A percentile compares a stretch with the other conserved stretches of the same genome.
These are phyloP conservation scores for Stylosanthes scabra DNA, from an alignment of 331 rosid genomes.

Conservation along the genomic window DNA sequence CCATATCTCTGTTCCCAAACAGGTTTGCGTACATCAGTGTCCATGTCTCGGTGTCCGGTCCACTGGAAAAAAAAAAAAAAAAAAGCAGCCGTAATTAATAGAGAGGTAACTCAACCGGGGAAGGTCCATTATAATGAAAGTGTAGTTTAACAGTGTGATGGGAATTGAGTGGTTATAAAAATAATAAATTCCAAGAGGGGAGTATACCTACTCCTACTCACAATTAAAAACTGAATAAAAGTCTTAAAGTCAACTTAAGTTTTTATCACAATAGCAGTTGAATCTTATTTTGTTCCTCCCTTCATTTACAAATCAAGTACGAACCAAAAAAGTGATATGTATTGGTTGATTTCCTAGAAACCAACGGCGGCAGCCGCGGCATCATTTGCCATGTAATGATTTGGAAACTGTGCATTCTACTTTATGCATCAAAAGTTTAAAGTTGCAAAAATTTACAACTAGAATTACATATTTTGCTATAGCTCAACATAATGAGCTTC, in stretches of 20 bases:
- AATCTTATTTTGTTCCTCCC: neutral
- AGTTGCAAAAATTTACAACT: conserved; percentile 18
- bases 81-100: too few species aligned
- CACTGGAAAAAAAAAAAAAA: too few species aligned
- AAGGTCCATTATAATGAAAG: neutral
- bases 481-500: conserved; percentile 25
- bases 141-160: too few species aligned
- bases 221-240: too few species aligned
- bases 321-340: neutral
- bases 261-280: too few species aligned
- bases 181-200: too few species aligned
- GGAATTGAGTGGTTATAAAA: too few species aligned
- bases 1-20: too few species aligned
- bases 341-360: neutral
- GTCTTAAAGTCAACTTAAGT: too few species aligned
- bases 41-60: too few species aligned
- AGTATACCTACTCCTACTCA: too few species aligned
- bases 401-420: conserved; percentile 16
- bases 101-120: neutral
- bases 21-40: too few species aligned
- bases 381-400: neutral
- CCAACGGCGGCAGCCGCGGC: neutral
- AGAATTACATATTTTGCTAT: neutral
- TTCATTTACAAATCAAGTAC: neutral
- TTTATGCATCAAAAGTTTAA: conserved; percentile 34